Base-by-base conservation (phyloP, 208 protist species). In the Wallacemonas sp. region DNA sequence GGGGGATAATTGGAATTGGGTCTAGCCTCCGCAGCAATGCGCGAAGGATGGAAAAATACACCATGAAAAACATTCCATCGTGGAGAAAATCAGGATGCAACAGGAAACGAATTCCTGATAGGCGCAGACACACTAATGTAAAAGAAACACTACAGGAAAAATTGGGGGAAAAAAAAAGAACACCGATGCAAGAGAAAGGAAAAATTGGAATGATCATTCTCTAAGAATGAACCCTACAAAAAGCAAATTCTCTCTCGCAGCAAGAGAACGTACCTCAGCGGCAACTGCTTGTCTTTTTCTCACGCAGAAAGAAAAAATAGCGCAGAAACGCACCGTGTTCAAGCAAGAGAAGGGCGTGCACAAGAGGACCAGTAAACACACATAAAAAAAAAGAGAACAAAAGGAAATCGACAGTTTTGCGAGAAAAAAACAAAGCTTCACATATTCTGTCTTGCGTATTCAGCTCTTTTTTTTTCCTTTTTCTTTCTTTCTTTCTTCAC, bases 271-370 rank as follows among this genome's bases (percentile, higher is more conserved):
- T 41, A 41, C 36, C 36, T 41, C 36, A 41, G 36, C 36, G 36
- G 36, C 7, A 41, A 41, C 12, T 52, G 20, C 64, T 78, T 61
- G 61, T 59, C 68, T 25, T 68, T 28, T 57, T 61, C 66, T 73
- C 52, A 16, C 7, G 38, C 38, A 42, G 14, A 42, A 50, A 50
- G n/a, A 50, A 50, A 26, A 16, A 50, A 23, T 25, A 25, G 45
- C 5, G 7, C 45, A 25, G 45, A n/a, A n/a, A n/a, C n/a, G n/a
- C n/a, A n/a, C n/a, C n/a, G n/a, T n/a, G n/a, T n/a, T 49, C 44
- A 41, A 7, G 36, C 36, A 41, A 41, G 36, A 7, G 36, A 0
- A 41, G 36, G 29, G 8, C 10, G 10, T 23, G 14, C 11, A 31
- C n/a, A 23, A 23, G 46, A n/a, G 14, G 36, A 7, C 36, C 7